Base-by-base conservation (phyloP, 2,329 filamentous ascomycete species). In the Nigrospora oryzae region DNA sequence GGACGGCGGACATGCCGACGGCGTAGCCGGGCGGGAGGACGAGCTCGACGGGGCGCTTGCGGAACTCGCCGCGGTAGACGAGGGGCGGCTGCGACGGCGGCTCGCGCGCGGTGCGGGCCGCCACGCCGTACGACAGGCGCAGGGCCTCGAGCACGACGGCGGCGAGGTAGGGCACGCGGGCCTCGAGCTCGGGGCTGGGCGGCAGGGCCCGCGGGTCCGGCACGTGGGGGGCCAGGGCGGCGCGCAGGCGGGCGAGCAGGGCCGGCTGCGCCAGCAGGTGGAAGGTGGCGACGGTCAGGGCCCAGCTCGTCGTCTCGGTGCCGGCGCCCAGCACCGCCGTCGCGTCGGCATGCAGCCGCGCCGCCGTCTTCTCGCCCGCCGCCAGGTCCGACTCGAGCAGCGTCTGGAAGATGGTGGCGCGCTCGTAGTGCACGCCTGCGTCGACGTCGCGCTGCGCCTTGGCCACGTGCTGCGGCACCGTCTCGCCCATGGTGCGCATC, bases 71-170 rank as follows among this genome's bases (percentile, higher is more conserved):
- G 35, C 46, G 44, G 45, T 57, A 58, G 3, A 53, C 41, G 13
- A 58, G 49, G 23, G 51, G 48, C 42, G 55, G 54, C 6, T 33
- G n/a, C 8, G 51, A 45, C 5, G 51, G 50, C 4, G 53, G 50
- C 15, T 52, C 37, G 41, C 65, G 38, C 14, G 58, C 36, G 41
- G 59, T 44, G 42, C 60, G 38, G 52, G 51, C 35, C 42, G 60
- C 37, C 38, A 62, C 38, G 42, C 58, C 47, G 46, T 64, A 47
- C 45, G 62, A 47, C 46, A 69, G 53, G 1, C 66, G 62, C 11
- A 69, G 44, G 0, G 58, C 55, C 40, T 69, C 66, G 17, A 62
- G 57, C 11, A 69, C 53, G 2, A 68, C 59, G 3, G 62, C 64
- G 34, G 57, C 53, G 0, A 69, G 51, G 38, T 68, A 69, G 0